Percentiles rank a stretch among this genome's conserved stretches.
These are phyloP conservation scores for Suhomyces canberraensis DNA, from an alignment of 805 yeast genomes.

Conservation along the genomic window DNA sequence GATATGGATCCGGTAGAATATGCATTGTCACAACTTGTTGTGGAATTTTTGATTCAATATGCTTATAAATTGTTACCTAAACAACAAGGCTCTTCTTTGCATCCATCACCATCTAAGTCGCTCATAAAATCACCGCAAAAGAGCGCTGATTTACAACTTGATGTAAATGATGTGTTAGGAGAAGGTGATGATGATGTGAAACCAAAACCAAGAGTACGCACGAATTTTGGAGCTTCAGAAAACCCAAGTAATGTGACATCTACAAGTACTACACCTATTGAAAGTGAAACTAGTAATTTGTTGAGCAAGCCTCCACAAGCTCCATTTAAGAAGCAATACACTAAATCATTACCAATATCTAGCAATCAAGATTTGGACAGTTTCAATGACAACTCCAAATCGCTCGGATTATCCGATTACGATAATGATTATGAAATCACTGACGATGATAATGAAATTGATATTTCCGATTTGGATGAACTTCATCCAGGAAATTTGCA, in stretches of 20 bases:
- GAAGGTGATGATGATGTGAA: background rate
- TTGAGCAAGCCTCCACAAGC: constrained; percentile 12
- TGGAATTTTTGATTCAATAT: constrained; percentile 85
- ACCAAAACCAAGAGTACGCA: constrained; percentile 1
- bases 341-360: constrained; percentile 32
- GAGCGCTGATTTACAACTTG: background rate
- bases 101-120: constrained; percentile 3
- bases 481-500: constrained; percentile 6
- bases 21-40: constrained; percentile 78
- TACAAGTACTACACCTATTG: constrained; percentile 16
- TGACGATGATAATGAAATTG: constrained; percentile 20
- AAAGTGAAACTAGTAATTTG: constrained; percentile 4
- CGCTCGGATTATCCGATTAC: constrained; percentile 43
- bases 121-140: background rate
- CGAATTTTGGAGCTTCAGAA: background rate
- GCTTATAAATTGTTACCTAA: constrained; percentile 73
- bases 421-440: constrained; percentile 36
- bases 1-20: constrained; percentile 92
- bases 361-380: constrained; percentile 20
- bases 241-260: constrained; percentile 11
- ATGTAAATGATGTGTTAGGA: constrained; percentile 1
- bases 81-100: constrained; percentile 16
- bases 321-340: constrained; percentile 25
- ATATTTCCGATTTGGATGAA: constrained; percentile 13
- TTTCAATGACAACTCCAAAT: constrained; percentile 21